Conservation (phyloP, 306 rosid species). For the Medicago ruthenica region DNA sequence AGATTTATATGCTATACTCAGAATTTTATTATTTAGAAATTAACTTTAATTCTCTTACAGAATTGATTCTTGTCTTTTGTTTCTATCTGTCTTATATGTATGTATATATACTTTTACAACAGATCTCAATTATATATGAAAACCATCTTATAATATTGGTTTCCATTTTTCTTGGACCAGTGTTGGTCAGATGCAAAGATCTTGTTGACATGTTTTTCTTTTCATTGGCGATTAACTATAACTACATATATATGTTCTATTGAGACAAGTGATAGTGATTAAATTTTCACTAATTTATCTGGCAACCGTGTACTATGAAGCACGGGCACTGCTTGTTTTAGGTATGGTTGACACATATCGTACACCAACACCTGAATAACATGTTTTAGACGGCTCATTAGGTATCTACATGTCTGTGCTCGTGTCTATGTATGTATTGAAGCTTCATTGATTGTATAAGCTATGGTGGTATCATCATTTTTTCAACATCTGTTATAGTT, state of each 20-base stretch:
- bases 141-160: background rate
- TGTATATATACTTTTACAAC: background rate
- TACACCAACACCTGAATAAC: background rate
- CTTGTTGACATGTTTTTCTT: background rate
- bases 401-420: background rate
- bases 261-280: background rate
- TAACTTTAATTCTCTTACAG: slow-evolving; percentile 34
- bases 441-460: background rate
- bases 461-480: background rate
- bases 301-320: background rate
- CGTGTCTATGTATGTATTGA: background rate
- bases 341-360: background rate
- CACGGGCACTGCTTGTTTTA: background rate
- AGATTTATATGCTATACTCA: slow-evolving; percentile 52
- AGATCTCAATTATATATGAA: background rate
- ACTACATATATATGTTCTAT: background rate
- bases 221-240: background rate
- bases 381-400: background rate
- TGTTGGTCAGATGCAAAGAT: slow-evolving; percentile 15
- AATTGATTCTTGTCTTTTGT: slow-evolving; percentile 33
- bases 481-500: background rate
- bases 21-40: slow-evolving; percentile 36
- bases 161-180: background rate
- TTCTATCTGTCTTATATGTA: background rate
- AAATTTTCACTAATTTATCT: background rate